Evolutionary conservation across 2,329 filamentous ascomycete genomes (phyloP), one percentile per base, ranked within the genome.

Genomic region (Lachnellula arida): DNA sequence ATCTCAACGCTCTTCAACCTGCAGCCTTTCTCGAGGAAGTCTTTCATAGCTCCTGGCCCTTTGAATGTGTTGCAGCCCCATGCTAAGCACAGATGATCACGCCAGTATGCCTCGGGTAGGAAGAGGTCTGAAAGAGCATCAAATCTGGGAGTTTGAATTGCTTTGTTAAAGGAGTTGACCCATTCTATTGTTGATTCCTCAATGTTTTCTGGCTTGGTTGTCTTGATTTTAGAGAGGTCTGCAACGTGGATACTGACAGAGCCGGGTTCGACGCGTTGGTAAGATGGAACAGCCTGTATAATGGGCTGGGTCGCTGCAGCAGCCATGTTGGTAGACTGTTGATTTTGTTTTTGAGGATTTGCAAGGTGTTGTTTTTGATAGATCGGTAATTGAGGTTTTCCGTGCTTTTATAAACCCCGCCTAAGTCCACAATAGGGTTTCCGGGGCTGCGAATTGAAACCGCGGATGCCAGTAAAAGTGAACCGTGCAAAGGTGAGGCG

Each of bases 41-140:
- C 53, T 23, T 55, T 52, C 35, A 76, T 73, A 42, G 71, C 70
- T 12, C 67, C 56, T 0, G 72, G 68, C 0, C 75, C 74, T n/a
- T 79, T 73, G 0, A 80, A 65, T 2, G 78, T 82, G 54, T 75
- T 78, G 46, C 81, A 77, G 42, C 78, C 75, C 81, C 81, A 85
- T 0, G 79, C 76, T 1, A 85, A 65, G 19, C 75, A 77, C 0
- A 85, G 71, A 44, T 83, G 79, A 61, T 85, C 82, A 8, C 81
- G 76, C 82, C 81, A 85, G 68, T 76, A 82, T 54, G 78, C 76
- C 19, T 77, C 70, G 1, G 71, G 60, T 2, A 73, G 63, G 46
- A 82, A 77, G 4, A 81, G 68, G 1, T 61, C 53, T 0, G 73
- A 63, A 0, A 77, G 43, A 1, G 65, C 63, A 2, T 60, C 39